Base-by-base conservation (phyloP, 192 early-diverging fungal genomes). In the Coemansia sp. region DNA sequence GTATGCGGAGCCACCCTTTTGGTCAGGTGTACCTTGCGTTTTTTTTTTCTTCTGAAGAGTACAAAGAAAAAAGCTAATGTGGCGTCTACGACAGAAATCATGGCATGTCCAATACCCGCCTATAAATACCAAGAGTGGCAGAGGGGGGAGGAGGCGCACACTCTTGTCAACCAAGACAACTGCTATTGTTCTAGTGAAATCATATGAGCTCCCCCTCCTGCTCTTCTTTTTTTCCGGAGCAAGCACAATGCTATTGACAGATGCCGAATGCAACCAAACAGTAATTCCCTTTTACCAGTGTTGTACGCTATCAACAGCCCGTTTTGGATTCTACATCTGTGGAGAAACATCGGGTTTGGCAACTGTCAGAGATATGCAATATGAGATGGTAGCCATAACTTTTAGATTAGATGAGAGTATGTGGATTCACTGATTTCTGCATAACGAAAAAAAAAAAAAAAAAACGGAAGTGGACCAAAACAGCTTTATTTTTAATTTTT, bases 21-120 rank as follows among this genome's bases (percentile, higher is more conserved):
- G 53, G 55, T 58, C 55, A 58, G 27, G 29, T 32, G 55, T 34
- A n/a, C 6, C 27, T 58, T 29, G 55, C 55, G 55, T 58, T 58
- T 58, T 58, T 58, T 58, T 19, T 7, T 19, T 2, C 8, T 10
- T 55, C 25, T 10, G 17, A 9, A 15, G 11, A 31, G 55, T 58
- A 32, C 12, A 55, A 55, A 21, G 51, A 15, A 55, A 14, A 27
- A 55, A 29, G 25, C 25, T 32, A 31, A 58, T 29, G 55, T 58
- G 55, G 55, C 55, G 55, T 31, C 55, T 11, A 4, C 55, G 0
- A 55, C 23, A 25, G 21, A 58, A 32, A 58, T 50, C 46, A 50
- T 50, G 46, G 19, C 46, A 50, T 7, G 46, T 4, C 41, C 41
- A 15, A 50, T 21, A 50, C n/a, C 19, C 6, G 21, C 46, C 46